Evolutionary conservation across 2,329 filamentous ascomycete genomes (phyloP).

Genomic region (Aspergillus ibericus): DNA sequence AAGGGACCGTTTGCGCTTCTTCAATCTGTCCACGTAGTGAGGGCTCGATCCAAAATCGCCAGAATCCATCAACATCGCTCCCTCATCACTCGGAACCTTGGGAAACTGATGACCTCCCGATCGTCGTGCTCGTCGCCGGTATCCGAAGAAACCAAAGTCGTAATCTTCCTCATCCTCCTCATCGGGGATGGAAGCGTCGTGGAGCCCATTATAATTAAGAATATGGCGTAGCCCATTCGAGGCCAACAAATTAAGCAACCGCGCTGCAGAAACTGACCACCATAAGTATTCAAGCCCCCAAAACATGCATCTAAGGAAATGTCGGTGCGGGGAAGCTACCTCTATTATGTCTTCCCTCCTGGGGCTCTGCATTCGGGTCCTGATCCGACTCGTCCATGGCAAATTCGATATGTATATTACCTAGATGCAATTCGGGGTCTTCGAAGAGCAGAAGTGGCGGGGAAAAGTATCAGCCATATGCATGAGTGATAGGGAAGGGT

Average conservation of each 20-base stretch:
- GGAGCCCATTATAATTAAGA: conserved; percentile 41
- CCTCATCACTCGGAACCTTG: conserved; percentile 78
- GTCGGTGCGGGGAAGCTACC: conserved; percentile 18
- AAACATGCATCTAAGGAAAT: not conserved
- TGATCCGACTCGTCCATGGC: conserved; percentile 25
- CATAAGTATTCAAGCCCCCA: not conserved
- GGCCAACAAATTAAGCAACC: conserved; percentile 57
- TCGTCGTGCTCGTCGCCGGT: conserved; percentile 50
- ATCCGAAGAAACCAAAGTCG: conserved; percentile 36
- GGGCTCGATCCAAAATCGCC: conserved; percentile 76
- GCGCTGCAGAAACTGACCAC: conserved; percentile 36
- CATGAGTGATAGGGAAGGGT: not conserved
- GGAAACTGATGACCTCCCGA: conserved; percentile 61
- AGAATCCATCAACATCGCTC: conserved; percentile 74
- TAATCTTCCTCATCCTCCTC: conserved; percentile 34
- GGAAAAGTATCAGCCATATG: not conserved
- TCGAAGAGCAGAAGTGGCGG: not conserved
- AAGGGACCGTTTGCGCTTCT: conserved; percentile 61
- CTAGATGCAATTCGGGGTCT: conserved; percentile 21
- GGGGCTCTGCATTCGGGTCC: conserved; percentile 15
- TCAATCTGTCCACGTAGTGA: conserved; percentile 49
- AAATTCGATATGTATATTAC: conserved; percentile 33
- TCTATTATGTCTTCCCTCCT: conserved; percentile 17
- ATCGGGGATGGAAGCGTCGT: conserved; percentile 20
- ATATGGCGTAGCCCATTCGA: conserved; percentile 55